Conservation (phyloP, 2,329 filamentous ascomycete species). For the Huntiella bhutanensis region DNA sequence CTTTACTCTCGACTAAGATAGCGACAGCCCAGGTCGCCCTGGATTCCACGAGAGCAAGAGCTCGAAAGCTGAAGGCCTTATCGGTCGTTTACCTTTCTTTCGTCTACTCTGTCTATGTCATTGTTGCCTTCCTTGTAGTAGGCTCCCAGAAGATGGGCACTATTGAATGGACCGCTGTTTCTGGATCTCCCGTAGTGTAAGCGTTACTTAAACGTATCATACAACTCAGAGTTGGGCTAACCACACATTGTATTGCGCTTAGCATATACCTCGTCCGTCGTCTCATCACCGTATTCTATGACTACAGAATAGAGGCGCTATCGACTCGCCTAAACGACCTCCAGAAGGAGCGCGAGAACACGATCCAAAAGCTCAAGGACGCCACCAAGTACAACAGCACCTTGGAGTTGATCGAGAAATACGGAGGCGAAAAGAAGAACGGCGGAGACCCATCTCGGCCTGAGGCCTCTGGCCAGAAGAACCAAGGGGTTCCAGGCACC, state of each 20-base stretch:
- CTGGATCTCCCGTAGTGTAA: conserved; percentile 61
- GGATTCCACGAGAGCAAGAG: conserved; percentile 50
- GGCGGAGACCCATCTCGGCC: neutral
- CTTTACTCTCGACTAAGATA: conserved; percentile 67
- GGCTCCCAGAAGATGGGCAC: conserved; percentile 63
- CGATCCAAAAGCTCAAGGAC: conserved; percentile 84
- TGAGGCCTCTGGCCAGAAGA: neutral
- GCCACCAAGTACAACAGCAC: conserved; percentile 95
- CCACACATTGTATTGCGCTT: neutral
- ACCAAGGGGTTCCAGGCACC: no score
- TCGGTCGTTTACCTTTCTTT: conserved; percentile 84
- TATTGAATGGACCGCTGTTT: conserved; percentile 59
- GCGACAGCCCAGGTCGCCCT: conserved; percentile 52
- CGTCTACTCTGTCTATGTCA: conserved; percentile 69
- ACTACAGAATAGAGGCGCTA: conserved; percentile 56
- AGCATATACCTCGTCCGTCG: conserved; percentile 68
- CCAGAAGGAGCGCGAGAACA: conserved; percentile 61
- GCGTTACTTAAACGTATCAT: conserved; percentile 15
- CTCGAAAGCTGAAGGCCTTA: conserved; percentile 63
- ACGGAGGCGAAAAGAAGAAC: conserved; percentile 31
- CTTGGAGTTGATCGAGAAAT: conserved; percentile 81
- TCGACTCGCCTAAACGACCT: conserved; percentile 53
- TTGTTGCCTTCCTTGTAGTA: conserved; percentile 68
- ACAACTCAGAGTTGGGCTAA: neutral
- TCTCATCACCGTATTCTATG: conserved; percentile 51